phyloP scores from a whole-genome alignment of 164 flowering plant genomes.

The Sextonia rubra region DNA sequence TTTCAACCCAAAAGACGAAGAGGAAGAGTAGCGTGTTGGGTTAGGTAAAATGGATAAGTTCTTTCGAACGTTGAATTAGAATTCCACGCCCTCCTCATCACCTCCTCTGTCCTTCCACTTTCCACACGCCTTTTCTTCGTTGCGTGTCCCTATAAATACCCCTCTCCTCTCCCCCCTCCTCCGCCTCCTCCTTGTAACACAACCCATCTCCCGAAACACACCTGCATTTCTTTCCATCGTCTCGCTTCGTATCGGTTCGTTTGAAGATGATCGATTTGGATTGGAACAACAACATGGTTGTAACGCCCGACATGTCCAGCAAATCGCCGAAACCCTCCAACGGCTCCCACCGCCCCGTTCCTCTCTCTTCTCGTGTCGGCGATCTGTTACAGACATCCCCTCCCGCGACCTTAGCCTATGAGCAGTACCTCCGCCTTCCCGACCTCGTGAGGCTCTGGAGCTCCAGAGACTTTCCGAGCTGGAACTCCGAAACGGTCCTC shows the following conservation, averaged over 20 bases:
- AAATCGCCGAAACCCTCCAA: constrained; percentile 14
- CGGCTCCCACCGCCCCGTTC: constrained; percentile 5
- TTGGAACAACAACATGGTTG: constrained; percentile 23
- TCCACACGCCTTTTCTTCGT: constrained; percentile 47
- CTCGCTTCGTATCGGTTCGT: not conserved
- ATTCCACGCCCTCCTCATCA: constrained; percentile 8
- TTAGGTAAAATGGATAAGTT: constrained; percentile 36
- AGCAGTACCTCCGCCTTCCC: constrained; percentile 63
- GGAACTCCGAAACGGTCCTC: constrained; percentile 59
- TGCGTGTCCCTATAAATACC: too few relatives aligned
- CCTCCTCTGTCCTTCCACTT: constrained; percentile 22
- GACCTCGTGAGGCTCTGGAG: constrained; percentile 65
- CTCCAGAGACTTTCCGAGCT: constrained; percentile 49
- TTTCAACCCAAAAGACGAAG: too few relatives aligned
- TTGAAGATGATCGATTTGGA: constrained; percentile 35
- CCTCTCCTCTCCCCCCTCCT: not conserved
- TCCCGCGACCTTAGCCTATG: constrained; percentile 60
- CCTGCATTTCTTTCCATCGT: not conserved
- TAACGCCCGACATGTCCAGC: constrained; percentile 13
- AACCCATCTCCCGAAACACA: not conserved
- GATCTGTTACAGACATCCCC: constrained; percentile 17
- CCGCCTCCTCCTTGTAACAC: not conserved
- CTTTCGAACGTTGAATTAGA: constrained; percentile 18
- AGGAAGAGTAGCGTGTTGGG: constrained; percentile 2
- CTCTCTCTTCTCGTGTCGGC: constrained; percentile 3